Evolutionary conservation across 2,329 filamentous ascomycete species (phyloP), one percentile per base, ranked within the genome.

Genomic region (Phaeophleospora eucalypticola): DNA sequence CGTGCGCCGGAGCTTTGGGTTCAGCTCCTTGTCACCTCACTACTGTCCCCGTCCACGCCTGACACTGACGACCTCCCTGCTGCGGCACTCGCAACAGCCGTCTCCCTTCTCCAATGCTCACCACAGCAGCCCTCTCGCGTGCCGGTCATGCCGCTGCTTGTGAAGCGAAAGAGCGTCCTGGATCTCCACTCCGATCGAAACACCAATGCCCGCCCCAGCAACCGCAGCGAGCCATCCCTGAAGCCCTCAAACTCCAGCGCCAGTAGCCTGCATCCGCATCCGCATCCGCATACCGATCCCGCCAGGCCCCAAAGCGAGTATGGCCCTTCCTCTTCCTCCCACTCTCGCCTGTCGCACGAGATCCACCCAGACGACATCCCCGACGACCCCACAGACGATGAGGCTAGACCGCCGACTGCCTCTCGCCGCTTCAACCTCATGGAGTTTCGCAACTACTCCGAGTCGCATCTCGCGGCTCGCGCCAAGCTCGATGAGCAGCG

Each of bases 381-480:
- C 33, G 48, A 49, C 29, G 46, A 53, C 33, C 49, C 41, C 40
- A 43, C 54, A 17, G 51, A 56, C 37, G 37, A 58, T 42, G 45
- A 54, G 35, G 40, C 46, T 16, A 42, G 45, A 12, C 44, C 51
- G 33, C 24, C 24, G 7, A 29, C n/a, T n/a, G n/a, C n/a, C n/a
- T 69, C 69, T 49, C 70, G 77, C 56, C 72, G 79, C 46, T 82
- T 84, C 66, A 82, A 77, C 61, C 68, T 95, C 68, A 74, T 95
- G 70, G 84, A 85, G 63, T 89, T 58, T 93, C 86, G 89, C 61
- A 90, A 95, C 78, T 90, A 89, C 52, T 96, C 90, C 7, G 91
- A 97, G 70, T 86, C 89, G 41, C 89, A 96, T 67, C 72, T 97
- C 51, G 89, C 88, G 9, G 74, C 82, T 21, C 80, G 82, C 65